A percentile compares a stretch with the other conserved stretches of the same genome.
Conservation (phyloP, 495 filamentous ascomycete genomes). For the Xylaria sp. region DNA sequence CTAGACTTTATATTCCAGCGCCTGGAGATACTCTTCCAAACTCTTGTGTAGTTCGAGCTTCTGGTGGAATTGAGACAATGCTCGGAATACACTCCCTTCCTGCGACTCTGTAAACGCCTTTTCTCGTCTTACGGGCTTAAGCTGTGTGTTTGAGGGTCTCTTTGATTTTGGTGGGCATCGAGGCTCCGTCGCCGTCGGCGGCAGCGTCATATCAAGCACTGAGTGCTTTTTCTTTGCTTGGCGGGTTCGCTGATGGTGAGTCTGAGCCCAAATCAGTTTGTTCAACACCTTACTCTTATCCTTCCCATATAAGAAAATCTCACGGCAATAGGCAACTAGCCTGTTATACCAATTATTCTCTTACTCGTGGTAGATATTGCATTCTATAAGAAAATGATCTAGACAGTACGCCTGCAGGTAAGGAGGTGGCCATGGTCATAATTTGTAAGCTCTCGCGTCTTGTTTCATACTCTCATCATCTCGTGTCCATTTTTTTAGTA, state of each 20-base stretch:
- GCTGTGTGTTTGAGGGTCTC: neutral
- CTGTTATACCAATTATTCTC: slow-evolving; percentile 19
- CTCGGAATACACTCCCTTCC: slow-evolving; percentile 2
- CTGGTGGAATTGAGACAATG: neutral
- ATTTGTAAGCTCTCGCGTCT: neutral
- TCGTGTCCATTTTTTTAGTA: slow-evolving; percentile 7
- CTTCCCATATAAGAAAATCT: neutral
- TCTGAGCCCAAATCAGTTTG: neutral
- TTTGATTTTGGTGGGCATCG: neutral
- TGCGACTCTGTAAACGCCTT: slow-evolving; percentile 11
- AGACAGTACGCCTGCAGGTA: slow-evolving; percentile 24
- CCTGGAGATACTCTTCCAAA: slow-evolving; percentile 28
- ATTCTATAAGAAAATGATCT: slow-evolving; percentile 26
- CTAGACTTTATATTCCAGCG: slow-evolving; percentile 28
- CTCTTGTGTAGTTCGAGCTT: slow-evolving; percentile 20
- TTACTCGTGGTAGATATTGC: slow-evolving; percentile 22
- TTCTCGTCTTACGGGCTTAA: slow-evolving; percentile 21
- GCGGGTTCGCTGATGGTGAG: slow-evolving; percentile 19
- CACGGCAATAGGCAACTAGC: neutral
- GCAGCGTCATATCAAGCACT: neutral
- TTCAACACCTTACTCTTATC: neutral
- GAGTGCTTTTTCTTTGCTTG: slow-evolving; percentile 19
- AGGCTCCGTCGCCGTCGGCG: neutral
- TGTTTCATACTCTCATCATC: neutral
- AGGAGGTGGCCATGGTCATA: slow-evolving; percentile 23